Conservation (phyloP, 345 rosid species). For the Camelina laxa region DNA sequence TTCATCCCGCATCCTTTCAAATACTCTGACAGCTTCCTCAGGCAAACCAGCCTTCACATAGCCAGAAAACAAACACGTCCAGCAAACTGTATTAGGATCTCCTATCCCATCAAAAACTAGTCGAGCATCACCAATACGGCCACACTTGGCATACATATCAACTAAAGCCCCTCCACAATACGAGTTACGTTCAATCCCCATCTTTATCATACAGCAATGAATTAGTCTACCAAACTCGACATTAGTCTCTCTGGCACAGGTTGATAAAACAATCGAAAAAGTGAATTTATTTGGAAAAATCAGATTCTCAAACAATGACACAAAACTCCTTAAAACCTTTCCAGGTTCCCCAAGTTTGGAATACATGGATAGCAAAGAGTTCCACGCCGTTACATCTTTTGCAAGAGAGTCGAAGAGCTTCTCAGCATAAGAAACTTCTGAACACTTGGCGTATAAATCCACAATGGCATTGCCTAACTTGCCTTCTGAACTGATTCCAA, state of each 20-base stretch:
- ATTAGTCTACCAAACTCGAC: constrained; percentile 58
- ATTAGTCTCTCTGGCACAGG: constrained; percentile 61
- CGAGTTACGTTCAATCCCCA: constrained; percentile 59
- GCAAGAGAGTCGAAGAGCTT: constrained; percentile 61
- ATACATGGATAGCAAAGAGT: constrained; percentile 77
- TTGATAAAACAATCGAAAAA: constrained; percentile 71
- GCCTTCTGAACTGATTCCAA: constrained; percentile 59
- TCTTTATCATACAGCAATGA: constrained; percentile 67
- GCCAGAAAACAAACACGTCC: constrained; percentile 90
- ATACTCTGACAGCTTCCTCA: constrained; percentile 66
- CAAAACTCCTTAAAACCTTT: constrained; percentile 51
- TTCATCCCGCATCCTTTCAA: constrained; percentile 57
- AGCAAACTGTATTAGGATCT: constrained; percentile 71
- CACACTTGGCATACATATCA: constrained; percentile 85
- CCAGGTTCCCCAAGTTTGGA: constrained; percentile 51
- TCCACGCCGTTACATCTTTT: constrained; percentile 70
- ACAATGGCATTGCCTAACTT: constrained; percentile 63
- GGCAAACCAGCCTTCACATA: constrained; percentile 70
- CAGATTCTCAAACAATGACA: constrained; percentile 47
- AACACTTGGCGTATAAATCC: constrained; percentile 87
- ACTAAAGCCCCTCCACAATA: constrained; percentile 79
- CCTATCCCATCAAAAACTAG: constrained; percentile 62
- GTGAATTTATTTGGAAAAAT: constrained; percentile 74
- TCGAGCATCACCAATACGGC: constrained; percentile 56
- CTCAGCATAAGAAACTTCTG: constrained; percentile 56